These are phyloP conservation scores for Trichoderma afroharzianum DNA, from an alignment of 2,329 filamentous ascomycete genomes.

Conservation along the genomic window DNA sequence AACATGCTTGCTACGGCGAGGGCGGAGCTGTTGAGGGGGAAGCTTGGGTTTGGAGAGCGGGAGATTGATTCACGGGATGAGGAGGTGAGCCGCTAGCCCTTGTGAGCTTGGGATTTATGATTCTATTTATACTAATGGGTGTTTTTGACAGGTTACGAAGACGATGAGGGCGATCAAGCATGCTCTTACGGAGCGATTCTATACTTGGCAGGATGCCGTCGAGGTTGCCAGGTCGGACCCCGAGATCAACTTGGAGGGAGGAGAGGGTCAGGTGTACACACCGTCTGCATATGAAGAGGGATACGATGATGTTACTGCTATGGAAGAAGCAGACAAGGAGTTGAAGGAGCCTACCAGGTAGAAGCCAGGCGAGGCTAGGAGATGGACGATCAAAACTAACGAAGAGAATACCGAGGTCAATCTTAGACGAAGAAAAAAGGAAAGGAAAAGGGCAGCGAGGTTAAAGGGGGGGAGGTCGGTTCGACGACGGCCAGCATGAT, in stretches of 20 bases:
- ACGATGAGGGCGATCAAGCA: slow-evolving; percentile 85
- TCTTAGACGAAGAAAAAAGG: background rate
- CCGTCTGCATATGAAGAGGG: slow-evolving; percentile 41
- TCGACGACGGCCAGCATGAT: background rate
- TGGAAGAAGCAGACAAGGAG: slow-evolving; percentile 15
- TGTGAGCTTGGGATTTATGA: background rate
- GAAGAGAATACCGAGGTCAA: background rate
- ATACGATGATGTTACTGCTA: slow-evolving; percentile 18
- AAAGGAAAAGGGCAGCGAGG: background rate
- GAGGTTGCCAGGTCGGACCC: slow-evolving; percentile 62
- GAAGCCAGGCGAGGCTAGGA: background rate
- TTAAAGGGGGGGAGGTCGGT: background rate
- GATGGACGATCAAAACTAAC: background rate
- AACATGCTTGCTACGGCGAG: slow-evolving; percentile 82
- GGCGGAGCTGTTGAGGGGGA: slow-evolving; percentile 62
- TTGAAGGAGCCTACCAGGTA: background rate
- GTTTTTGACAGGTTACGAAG: slow-evolving; percentile 56
- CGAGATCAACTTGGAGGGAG: slow-evolving; percentile 58
- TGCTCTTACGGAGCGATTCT: slow-evolving; percentile 80
- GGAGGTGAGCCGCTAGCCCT: slow-evolving; percentile 50
- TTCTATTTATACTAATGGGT: background rate
- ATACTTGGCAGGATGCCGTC: slow-evolving; percentile 78
- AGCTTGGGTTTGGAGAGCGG: slow-evolving; percentile 68
- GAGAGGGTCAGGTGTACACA: slow-evolving; percentile 47
- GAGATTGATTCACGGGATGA: slow-evolving; percentile 63